Conservation (phyloP, 495 filamentous ascomycete species). For the Penicillium tannophilum region DNA sequence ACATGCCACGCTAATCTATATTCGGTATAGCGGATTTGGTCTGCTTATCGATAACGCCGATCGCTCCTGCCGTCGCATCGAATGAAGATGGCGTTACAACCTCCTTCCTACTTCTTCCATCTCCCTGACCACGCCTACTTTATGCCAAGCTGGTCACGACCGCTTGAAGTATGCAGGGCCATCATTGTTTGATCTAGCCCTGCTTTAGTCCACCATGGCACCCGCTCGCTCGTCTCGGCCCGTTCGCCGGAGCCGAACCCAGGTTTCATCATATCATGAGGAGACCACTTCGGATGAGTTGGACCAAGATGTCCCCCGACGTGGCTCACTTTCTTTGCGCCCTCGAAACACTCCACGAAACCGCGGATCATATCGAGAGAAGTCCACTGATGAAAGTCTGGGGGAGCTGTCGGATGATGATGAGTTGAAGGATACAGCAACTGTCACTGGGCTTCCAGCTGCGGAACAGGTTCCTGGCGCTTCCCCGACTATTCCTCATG, state of each 20-base stretch:
- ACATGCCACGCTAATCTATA: neutral
- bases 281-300: conserved; percentile 38
- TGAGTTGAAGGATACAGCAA: neutral
- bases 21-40: neutral
- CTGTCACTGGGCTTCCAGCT: neutral
- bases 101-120: neutral
- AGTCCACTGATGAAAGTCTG: conserved; percentile 41
- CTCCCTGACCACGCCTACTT: neutral
- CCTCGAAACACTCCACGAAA: conserved; percentile 36
- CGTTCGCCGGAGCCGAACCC: conserved; percentile 41
- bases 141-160: neutral
- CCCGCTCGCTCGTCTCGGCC: conserved; percentile 24
- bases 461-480: neutral
- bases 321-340: conserved; percentile 35
- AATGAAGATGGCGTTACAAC: neutral
- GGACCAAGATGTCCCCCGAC: conserved; percentile 13
- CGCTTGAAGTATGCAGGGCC: neutral
- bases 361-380: conserved; percentile 46
- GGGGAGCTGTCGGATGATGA: conserved; percentile 15
- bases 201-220: conserved; percentile 24
- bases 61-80: conserved; percentile 22
- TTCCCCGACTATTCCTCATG: conserved; percentile 1
- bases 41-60: conserved; percentile 31
- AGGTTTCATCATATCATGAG: conserved; percentile 45
- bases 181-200: neutral